These are phyloP conservation scores for Lichenothelia convexa DNA, from an alignment of 495 filamentous ascomycete genomes.

Conservation along the genomic window DNA sequence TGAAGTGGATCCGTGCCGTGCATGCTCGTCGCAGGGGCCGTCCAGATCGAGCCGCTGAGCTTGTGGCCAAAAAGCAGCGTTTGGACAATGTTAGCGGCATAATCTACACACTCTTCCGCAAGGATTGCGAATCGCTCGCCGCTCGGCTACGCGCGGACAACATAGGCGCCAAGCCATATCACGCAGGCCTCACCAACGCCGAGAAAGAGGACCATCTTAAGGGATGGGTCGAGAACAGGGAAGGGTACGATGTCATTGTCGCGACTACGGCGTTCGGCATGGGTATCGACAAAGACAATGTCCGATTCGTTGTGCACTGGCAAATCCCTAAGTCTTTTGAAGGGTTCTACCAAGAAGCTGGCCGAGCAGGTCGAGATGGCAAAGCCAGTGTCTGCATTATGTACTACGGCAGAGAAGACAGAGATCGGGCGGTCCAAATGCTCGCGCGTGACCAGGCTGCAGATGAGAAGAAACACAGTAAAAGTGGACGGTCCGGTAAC, in stretches of 20 bases:
- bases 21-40: conserved; percentile 41
- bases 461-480: conserved; percentile 8
- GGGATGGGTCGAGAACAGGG: conserved; percentile 57
- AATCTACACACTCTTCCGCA: conserved; percentile 69
- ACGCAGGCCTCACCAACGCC: conserved; percentile 42
- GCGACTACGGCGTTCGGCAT: conserved; percentile 94
- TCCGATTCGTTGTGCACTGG: conserved; percentile 90
- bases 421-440: conserved; percentile 43
- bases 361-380: conserved; percentile 76
- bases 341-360: conserved; percentile 90
- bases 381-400: conserved; percentile 71
- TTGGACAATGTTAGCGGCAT: conserved; percentile 58
- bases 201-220: conserved; percentile 44
- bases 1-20: conserved; percentile 53
- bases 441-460: conserved; percentile 13
- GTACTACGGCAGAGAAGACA: conserved; percentile 72
- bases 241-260: conserved; percentile 74
- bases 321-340: conserved; percentile 81
- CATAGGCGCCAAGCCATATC: conserved; percentile 53
- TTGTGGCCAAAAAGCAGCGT: conserved; percentile 31
- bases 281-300: conserved; percentile 91
- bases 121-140: conserved; percentile 59
- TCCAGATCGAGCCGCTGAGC: conserved; percentile 28
- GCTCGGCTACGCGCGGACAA: conserved; percentile 37
- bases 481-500: conserved; percentile 14